Conservation (phyloP, 1,139 yeast species). For the Geotrichum carabidarum region DNA sequence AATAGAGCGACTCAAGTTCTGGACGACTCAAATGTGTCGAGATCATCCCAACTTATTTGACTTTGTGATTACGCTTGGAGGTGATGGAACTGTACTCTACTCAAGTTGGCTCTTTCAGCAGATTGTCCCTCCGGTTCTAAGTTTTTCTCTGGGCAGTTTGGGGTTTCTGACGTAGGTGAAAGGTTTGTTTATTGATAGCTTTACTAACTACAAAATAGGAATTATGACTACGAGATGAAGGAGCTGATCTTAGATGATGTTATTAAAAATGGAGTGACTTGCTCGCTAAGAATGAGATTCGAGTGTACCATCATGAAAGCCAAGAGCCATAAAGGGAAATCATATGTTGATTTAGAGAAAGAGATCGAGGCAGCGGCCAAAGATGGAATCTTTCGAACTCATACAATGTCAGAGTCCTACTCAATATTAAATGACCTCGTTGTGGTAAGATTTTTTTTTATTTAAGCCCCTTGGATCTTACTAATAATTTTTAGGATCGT, state of each 20-base stretch:
- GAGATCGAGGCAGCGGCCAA: constrained; percentile 37
- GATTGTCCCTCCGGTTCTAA: constrained; percentile 75
- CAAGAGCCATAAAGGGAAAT: constrained; percentile 21
- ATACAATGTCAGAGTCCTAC: constrained; percentile 36
- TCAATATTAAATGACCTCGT: constrained; percentile 83
- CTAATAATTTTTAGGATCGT: constrained; percentile 49
- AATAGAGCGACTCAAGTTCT: constrained; percentile 45
- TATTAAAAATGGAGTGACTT: constrained; percentile 56
- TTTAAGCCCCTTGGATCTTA: not conserved
- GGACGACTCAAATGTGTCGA: constrained; percentile 52
- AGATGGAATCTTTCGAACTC: constrained; percentile 30
- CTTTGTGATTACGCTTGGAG: constrained; percentile 59
- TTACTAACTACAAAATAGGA: constrained; percentile 31
- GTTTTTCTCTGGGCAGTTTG: constrained; percentile 76
- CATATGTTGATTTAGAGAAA: constrained; percentile 26
- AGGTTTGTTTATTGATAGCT: no score
- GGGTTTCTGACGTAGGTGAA: constrained; percentile 57
- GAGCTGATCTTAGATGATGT: constrained; percentile 51
- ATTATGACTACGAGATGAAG: constrained; percentile 60
- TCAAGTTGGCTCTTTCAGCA: constrained; percentile 57
- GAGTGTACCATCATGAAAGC: constrained; percentile 66
- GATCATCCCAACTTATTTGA: constrained; percentile 51
- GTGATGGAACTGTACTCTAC: constrained; percentile 84
- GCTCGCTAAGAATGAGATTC: constrained; percentile 68
- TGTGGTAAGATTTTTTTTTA: constrained; percentile 32